Percentiles rank a stretch among this genome's conserved stretches.
Evolutionary conservation across 768 basidiomycete genomes (phyloP).

Genomic region (Trametes sanguinea): DNA sequence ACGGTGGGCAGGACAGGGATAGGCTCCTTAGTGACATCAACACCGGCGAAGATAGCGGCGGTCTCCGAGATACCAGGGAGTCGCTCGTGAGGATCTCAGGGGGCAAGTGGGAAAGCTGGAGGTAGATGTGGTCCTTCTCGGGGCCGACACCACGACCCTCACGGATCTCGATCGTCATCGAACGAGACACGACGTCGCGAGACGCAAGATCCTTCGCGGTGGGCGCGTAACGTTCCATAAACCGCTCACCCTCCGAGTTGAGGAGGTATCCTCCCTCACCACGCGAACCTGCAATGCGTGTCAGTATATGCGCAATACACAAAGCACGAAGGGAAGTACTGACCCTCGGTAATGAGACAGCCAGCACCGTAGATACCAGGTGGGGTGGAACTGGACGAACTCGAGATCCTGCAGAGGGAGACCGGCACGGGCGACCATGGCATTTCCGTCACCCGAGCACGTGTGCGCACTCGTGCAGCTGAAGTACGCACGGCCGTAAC

Average conservation of each 20-base stretch:
- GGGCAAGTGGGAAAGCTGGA: conserved; percentile 97
- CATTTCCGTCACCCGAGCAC: conserved; percentile 98
- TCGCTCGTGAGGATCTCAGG: conserved; percentile 95
- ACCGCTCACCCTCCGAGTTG: conserved; percentile 98
- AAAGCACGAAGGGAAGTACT: conserved; percentile 14
- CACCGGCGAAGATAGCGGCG: conserved; percentile 97
- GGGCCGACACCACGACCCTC: conserved; percentile 99
- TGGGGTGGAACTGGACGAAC: conserved; percentile 99
- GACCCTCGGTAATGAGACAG: conserved; percentile 97
- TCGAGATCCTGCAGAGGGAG: conserved; percentile 96
- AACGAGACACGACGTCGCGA: conserved; percentile 98
- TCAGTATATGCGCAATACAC: not conserved
- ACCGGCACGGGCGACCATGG: conserved; percentile 96
- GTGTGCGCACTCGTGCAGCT: conserved; percentile 99
- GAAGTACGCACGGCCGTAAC: conserved; percentile 98
- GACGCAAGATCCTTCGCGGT: conserved; percentile 99
- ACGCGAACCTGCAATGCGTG: conserved; percentile 71
- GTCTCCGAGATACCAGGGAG: conserved; percentile 99
- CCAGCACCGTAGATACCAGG: conserved; percentile 99
- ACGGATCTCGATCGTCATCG: conserved; percentile 98
- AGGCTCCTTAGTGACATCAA: conserved; percentile 99
- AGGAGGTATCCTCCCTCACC: conserved; percentile 99
- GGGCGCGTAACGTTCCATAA: conserved; percentile 99
- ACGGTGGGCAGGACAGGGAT: conserved; percentile 98
- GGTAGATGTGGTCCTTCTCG: conserved; percentile 95